These are phyloP conservation scores for Cordyceps militaris DNA, from an alignment of 2,329 filamentous ascomycete genomes.

Conservation along the genomic window DNA sequence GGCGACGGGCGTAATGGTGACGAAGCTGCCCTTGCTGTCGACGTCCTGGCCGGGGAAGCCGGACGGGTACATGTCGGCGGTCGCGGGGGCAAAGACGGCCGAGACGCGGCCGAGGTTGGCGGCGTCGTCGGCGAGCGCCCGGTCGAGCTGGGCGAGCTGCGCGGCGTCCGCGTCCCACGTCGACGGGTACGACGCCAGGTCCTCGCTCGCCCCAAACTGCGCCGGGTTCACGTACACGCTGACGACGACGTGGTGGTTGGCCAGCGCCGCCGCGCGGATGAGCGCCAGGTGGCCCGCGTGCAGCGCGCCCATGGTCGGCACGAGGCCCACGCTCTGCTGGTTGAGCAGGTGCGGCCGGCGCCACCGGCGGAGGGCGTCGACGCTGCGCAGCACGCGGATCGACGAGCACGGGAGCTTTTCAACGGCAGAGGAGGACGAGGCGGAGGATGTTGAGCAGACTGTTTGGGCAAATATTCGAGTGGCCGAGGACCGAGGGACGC, in stretches of 20 bases:
- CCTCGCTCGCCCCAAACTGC: slow-evolving; percentile 86
- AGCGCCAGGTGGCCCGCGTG: slow-evolving; percentile 85
- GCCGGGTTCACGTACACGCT: slow-evolving; percentile 95
- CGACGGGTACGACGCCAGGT: slow-evolving; percentile 80
- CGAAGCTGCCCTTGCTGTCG: slow-evolving; percentile 76
- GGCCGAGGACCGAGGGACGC: not conserved
- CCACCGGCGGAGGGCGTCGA: slow-evolving; percentile 63
- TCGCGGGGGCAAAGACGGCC: slow-evolving; percentile 81
- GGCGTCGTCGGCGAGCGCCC: slow-evolving; percentile 51
- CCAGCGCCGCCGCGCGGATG: slow-evolving; percentile 72
- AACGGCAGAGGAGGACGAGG: slow-evolving; percentile 13
- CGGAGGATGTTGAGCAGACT: slow-evolving; percentile 14
- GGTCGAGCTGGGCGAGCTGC: slow-evolving; percentile 60
- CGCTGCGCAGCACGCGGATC: slow-evolving; percentile 69
- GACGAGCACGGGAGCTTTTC: slow-evolving; percentile 49
- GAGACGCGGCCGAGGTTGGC: slow-evolving; percentile 60
- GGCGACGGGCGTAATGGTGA: slow-evolving; percentile 80
- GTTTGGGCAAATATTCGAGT: slow-evolving; percentile 16
- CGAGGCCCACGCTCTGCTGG: slow-evolving; percentile 71
- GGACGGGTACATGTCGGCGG: slow-evolving; percentile 79
- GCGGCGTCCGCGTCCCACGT: slow-evolving; percentile 76
- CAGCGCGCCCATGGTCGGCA: slow-evolving; percentile 97
- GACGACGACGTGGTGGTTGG: slow-evolving; percentile 82
- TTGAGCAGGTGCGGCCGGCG: slow-evolving; percentile 58
- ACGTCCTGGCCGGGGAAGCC: slow-evolving; percentile 66